Base-by-base conservation (phyloP, 805 yeast genomes). In the Saturnispora ahearnii region DNA sequence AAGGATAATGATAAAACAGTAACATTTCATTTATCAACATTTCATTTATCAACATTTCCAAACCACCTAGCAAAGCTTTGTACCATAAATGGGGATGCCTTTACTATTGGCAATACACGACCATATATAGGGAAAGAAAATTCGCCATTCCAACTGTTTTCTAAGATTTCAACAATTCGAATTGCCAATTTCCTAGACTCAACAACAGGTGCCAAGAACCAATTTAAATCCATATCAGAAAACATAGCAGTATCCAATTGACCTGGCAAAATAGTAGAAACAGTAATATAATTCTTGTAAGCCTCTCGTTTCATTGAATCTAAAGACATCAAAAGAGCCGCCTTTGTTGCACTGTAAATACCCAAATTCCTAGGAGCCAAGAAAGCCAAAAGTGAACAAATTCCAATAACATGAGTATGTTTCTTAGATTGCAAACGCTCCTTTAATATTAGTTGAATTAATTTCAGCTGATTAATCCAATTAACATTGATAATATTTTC, bases 191-290 rank as follows among this genome's bases (percentile, higher is more conserved):
- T 58, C 1, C 41, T 32, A 45, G 66, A 71, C 48, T 70, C 67
- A 0, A 76, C 69, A 8, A 75, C 36, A 0, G 83, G 82, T 0
- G 81, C 80, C 41, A 77, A 57, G 51, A 76, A 75, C 30, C 53
- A 61, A 7, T 70, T 63, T 4, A 74, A 73, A 2, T 59, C 54
- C 8, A 76, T 73, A 54, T 76, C 79, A 2, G 57, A 54, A 54
- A 78, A 78, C 81, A 78, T 76, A 9, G 56, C 59, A 0, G 78
- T 67, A 41, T 68, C 63, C 30, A 78, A 58, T 57, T 78, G 82
- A 2, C 83, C 83, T 0, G 82, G 79, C 2, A 69, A 52, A 6
- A 77, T 71, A 10, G 73, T 58, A 13, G 73, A 62, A 29, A 70
- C 53, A 4, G 69, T 56, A 3, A 76, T 54, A 8, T 41, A 15